Evolutionary conservation across 169 alveolate genomes (phyloP), one percentile per base, ranked within the genome.

Genomic region (Plasmodium falciparum): DNA sequence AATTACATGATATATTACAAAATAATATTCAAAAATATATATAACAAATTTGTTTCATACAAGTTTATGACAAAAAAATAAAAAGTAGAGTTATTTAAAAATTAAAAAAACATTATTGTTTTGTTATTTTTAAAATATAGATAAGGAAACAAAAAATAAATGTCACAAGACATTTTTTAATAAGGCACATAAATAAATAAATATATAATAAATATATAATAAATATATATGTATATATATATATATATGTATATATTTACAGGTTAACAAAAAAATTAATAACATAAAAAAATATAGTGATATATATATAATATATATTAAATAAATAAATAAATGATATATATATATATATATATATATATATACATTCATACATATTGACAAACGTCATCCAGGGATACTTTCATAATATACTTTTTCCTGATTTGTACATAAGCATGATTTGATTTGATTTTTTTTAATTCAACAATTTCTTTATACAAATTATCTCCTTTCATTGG

Each of bases 311-410:
- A 24, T 24, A 24, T 24, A 24, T 24, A 24, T 24, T 24, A n/a
- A n/a, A 26, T 12, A 65, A 29, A 65, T 65, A 3, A n/a, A n/a
- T n/a, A n/a, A n/a, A n/a, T n/a, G n/a, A n/a, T n/a, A 66, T 29
- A 22, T 47, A 66, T 13, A 73, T 2, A 50, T 50, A 50, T 50
- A 3, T 50, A 50, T 26, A n/a, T 50, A 50, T 50, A 3, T 50
- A n/a, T 50, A 50, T 17, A 59, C 3, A n/a, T 59, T 17, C 33
- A 17, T 26, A 83, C 54, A 49, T 70, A 69, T 58, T 83, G 85
- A 26, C 91, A 83, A 56, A 83, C 20, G 13, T 83, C 91, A 26
- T 83, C 91, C 26, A 83, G 65, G 8, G 91, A 83, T 9, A 83
- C 85, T 58, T 47, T 83, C 62, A 83, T 5, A 7, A 54, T 7